phyloP scores from a whole-genome alignment of 192 early-diverging fungal genomes.

The Linnemannia schmuckeri region DNA sequence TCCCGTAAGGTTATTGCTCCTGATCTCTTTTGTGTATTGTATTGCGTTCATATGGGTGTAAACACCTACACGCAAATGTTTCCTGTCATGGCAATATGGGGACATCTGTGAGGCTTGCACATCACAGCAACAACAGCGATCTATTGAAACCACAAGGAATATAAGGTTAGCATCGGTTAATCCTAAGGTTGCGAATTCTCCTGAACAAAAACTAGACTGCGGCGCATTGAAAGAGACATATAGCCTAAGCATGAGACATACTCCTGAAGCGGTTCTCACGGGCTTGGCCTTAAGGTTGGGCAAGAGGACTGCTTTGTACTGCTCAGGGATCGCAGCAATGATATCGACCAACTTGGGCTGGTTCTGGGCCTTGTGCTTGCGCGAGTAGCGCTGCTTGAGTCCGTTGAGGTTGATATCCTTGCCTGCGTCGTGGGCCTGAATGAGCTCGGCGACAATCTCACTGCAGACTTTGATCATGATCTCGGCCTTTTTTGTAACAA shows the following conservation, averaged over 20 bases:
- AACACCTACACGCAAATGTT: slow-evolving; percentile 94
- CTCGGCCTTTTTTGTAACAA: slow-evolving; percentile 65
- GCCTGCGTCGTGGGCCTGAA: slow-evolving; percentile 73
- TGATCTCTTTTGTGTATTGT: not conserved
- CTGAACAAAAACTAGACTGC: not conserved
- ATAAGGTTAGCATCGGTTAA: not conserved
- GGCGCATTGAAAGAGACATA: not conserved
- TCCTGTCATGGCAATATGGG: slow-evolving; percentile 99
- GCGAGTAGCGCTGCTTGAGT: slow-evolving; percentile 81
- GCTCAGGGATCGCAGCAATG: slow-evolving; percentile 97
- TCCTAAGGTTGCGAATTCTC: not conserved
- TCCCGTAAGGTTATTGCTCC: not conserved
- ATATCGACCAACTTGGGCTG: slow-evolving; percentile 98
- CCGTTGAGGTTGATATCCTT: slow-evolving; percentile 92
- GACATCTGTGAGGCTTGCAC: slow-evolving; percentile 98
- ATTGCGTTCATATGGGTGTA: not conserved
- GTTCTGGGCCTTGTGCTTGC: slow-evolving; percentile 79
- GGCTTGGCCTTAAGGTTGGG: slow-evolving; percentile 96
- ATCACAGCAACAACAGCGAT: slow-evolving; percentile 97
- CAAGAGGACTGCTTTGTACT: slow-evolving; percentile 86
- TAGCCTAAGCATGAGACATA: slow-evolving; percentile 52
- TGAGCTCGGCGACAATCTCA: slow-evolving; percentile 93
- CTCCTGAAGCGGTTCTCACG: slow-evolving; percentile 93
- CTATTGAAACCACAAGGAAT: slow-evolving; percentile 52
- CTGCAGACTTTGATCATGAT: slow-evolving; percentile 87